Evolutionary conservation across 2,329 filamentous ascomycete genomes (phyloP).

Genomic region (Phialemoniopsis sp.): DNA sequence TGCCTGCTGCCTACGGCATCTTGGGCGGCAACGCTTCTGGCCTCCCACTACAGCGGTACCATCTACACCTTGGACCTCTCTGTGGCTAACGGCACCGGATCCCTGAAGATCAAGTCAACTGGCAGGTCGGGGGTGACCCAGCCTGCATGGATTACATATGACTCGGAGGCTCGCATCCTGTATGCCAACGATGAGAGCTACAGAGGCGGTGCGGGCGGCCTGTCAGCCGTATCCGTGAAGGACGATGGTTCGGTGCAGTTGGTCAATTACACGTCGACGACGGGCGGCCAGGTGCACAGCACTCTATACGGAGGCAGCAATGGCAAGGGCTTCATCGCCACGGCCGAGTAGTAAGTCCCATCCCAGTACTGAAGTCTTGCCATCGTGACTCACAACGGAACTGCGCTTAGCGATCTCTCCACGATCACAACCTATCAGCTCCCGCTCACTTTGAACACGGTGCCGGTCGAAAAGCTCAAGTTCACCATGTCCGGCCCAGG

Average conservation of each 20-base stretch:
- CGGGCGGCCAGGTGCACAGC: constrained; percentile 34
- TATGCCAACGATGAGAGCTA: constrained; percentile 30
- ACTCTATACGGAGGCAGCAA: constrained; percentile 30
- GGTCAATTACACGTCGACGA: constrained; percentile 21
- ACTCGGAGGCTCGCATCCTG: constrained; percentile 21
- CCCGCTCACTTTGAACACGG: constrained; percentile 21
- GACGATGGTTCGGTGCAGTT: constrained; percentile 23
- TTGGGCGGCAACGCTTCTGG: constrained; percentile 21
- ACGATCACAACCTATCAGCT: constrained; percentile 38
- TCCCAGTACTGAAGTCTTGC: background rate
- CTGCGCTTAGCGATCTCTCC: constrained; percentile 32
- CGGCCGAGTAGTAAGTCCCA: constrained; percentile 35
- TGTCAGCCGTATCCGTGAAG: constrained; percentile 26
- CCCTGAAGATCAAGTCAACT: constrained; percentile 19
- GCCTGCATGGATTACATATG: constrained; percentile 31
- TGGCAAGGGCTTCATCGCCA: constrained; percentile 34
- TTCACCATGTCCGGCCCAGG: constrained; percentile 38
- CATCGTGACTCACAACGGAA: background rate
- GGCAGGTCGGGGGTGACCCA: constrained; percentile 24
- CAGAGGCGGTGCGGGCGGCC: constrained; percentile 25
- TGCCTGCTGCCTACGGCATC: constrained; percentile 7
- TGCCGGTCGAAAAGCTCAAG: constrained; percentile 27
- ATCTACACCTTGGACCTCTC: constrained; percentile 26
- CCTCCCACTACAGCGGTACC: constrained; percentile 33
- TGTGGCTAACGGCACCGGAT: constrained; percentile 11